These are phyloP conservation scores for Colletotrichum sp. DNA, from an alignment of 2,329 filamentous ascomycete genomes.

Conservation along the genomic window DNA sequence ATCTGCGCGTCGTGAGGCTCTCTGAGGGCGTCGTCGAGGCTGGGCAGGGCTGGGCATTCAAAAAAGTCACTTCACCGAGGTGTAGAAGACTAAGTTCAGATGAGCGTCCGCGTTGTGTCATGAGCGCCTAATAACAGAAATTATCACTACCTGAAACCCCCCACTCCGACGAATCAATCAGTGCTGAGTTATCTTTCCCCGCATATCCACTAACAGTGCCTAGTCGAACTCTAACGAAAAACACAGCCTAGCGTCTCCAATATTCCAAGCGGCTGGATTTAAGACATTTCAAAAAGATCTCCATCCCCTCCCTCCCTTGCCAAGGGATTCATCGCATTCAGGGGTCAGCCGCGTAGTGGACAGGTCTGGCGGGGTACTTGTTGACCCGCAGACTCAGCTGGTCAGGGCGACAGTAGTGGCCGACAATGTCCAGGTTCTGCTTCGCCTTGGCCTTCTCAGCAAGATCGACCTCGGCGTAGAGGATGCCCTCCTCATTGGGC, in stretches of 20 bases:
- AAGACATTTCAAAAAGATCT: background rate
- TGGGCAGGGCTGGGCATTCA: background rate
- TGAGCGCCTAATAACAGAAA: background rate
- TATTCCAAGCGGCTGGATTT: background rate
- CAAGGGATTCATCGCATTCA: background rate
- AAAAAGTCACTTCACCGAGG: background rate
- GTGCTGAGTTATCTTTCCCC: background rate
- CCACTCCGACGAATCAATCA: background rate
- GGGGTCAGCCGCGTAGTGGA: conserved; percentile 4
- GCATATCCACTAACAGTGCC: background rate
- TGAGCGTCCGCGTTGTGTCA: background rate
- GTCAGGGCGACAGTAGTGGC: conserved; percentile 43
- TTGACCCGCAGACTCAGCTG: conserved; percentile 28
- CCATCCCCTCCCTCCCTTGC: background rate
- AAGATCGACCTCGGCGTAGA: conserved; percentile 42
- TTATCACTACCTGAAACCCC: background rate
- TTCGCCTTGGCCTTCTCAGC: conserved; percentile 16
- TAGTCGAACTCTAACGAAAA: background rate
- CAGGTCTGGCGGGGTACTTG: conserved; percentile 6
- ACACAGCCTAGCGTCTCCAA: background rate
- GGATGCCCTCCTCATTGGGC: conserved; percentile 34
- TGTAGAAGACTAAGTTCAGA: background rate
- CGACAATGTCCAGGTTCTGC: conserved; percentile 21
- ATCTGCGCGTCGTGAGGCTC: background rate
- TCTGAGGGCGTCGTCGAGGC: background rate